These are phyloP conservation scores for Datura wrightii DNA, from an alignment of 257 asterid species.

Conservation along the genomic window DNA sequence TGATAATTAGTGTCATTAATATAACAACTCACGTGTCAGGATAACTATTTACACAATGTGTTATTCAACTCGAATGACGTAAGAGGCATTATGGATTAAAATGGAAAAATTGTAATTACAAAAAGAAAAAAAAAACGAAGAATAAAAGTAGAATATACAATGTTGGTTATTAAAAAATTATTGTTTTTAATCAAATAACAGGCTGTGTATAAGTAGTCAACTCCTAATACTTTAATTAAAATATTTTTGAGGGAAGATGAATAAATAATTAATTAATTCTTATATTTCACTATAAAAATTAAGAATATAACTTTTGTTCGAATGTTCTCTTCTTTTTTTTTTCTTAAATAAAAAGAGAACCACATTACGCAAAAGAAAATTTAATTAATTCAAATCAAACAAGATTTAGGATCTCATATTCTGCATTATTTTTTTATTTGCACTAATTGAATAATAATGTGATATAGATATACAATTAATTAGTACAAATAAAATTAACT, in stretches of 20 bases:
- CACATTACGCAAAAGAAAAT: background rate
- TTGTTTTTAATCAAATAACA: no score
- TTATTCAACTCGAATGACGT: no score
- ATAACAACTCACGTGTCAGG: no score
- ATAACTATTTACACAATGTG: no score
- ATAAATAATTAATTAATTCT: background rate
- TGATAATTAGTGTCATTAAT: no score
- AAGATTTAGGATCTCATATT: slow-evolving; percentile 4
- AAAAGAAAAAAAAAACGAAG: no score
- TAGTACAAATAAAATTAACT: background rate
- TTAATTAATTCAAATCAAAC: background rate
- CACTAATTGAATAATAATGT: background rate
- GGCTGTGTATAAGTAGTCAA: background rate
- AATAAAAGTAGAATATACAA: no score
- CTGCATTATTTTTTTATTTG: background rate
- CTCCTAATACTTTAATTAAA: background rate
- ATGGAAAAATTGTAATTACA: no score
- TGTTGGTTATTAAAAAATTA: no score
- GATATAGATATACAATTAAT: background rate
- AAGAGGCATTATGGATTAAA: no score
- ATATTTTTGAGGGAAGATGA: background rate
- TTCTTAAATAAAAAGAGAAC: background rate
- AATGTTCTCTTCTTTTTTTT: background rate
- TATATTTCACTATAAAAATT: background rate
- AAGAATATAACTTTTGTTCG: background rate